These are phyloP conservation scores for Puccinia hordei DNA, from an alignment of 1,284 basidiomycete genomes.

Conservation along the genomic window DNA sequence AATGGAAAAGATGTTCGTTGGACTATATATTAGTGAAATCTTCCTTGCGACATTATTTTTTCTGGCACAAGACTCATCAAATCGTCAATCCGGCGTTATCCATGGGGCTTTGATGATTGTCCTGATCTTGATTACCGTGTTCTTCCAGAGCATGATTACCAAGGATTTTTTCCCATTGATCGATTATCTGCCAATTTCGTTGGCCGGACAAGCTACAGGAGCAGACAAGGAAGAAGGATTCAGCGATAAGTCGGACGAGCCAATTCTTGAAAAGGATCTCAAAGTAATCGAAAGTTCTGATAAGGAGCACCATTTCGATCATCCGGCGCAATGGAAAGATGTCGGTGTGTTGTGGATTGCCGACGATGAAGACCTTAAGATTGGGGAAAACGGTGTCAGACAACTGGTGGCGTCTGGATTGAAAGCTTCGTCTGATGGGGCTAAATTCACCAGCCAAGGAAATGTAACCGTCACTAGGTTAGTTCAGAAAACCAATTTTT, in stretches of 20 bases:
- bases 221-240: not conserved
- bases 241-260: conserved; percentile 30
- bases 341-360: conserved; percentile 77
- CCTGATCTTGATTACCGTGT: conserved; percentile 25
- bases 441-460: conserved; percentile 67
- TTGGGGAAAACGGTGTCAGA: conserved; percentile 68
- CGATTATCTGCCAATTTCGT: conserved; percentile 46
- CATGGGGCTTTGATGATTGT: conserved; percentile 48
- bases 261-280: conserved; percentile 17
- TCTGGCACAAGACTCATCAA: conserved; percentile 18
- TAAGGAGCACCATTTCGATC: conserved; percentile 54
- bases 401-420: conserved; percentile 68
- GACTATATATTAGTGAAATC: conserved; percentile 46
- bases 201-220: conserved; percentile 1
- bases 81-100: conserved; percentile 18
- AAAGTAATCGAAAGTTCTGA: not conserved
- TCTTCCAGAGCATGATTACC: conserved; percentile 32
- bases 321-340: conserved; percentile 54
- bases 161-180: conserved; percentile 43
- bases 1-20: conserved; percentile 41
- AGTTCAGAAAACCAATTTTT: not conserved
- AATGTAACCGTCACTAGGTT: conserved; percentile 51
- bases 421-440: conserved; percentile 65
- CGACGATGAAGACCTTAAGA: conserved; percentile 67
- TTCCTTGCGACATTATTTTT: conserved; percentile 45